Evolutionary conservation across 202 grass and related monocot species (phyloP), one percentile per base, ranked within the genome.

Genomic region (Elaeis oleifera): DNA sequence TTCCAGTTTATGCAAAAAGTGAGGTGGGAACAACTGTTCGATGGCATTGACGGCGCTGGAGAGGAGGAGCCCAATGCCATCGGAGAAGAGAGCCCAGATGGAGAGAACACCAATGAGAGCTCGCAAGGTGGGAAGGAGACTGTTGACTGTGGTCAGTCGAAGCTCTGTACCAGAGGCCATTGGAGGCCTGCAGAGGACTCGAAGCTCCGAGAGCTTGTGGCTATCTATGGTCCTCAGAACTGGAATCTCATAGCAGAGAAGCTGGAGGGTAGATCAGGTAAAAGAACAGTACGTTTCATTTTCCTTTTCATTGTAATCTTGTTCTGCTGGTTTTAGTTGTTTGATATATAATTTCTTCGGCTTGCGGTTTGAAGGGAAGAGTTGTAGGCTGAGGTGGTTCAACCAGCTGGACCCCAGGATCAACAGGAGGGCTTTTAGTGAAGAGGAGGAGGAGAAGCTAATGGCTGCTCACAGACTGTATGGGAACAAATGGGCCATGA

Each of bases 401-500:
- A 71, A 71, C 68, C 68, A 71, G 23, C 22, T 71, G 56, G 68
- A 71, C 56, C 68, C 68, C 32, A 71, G 68, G 68, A 71, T 71
- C 68, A 71, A 71, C 56, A 71, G 68, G 44, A 71, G 48, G 56
- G 56, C 68, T 52, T 71, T 71, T 51, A 71, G 16, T 16, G 68
- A 71, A 24, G 68, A 71, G 56, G 68, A 71, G 28, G 68, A 71
- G 56, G 68, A 71, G 68, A 71, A 60, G 68, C 68, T 71, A 3
- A 60, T 20, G 20, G 57, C 48, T 71, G 68, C 68, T 51, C 68
- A 71, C 44, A 60, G 68, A 28, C 28, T 60, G 32, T 71, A 71
- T 58, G 68, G 68, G 56, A 71, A 71, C 56, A 71, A 71, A 51
- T 71, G 68, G 68, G 68, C 68, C 20, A 60, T 71, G 68, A 71